Conservation (phyloP, 495 filamentous ascomycete species). For the Staphylotrichum tortipilum region DNA sequence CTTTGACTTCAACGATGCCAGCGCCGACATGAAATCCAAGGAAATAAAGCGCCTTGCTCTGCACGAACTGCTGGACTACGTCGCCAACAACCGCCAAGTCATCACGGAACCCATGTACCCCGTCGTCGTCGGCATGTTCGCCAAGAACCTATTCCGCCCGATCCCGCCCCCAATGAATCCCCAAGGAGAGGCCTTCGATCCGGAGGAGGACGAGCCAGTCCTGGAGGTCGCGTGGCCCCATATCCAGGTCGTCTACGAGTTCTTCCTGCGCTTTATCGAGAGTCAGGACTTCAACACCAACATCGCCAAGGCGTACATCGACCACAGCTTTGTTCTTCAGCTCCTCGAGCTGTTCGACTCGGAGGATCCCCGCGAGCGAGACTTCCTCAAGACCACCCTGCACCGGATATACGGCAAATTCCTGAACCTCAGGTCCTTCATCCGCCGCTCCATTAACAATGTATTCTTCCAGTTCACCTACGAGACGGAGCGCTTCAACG, state of each 20-base stretch:
- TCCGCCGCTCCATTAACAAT: slow-evolving; percentile 97
- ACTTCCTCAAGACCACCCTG: slow-evolving; percentile 96
- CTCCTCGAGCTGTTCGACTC: slow-evolving; percentile 98
- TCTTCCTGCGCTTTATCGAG: slow-evolving; percentile 97
- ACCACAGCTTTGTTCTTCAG: slow-evolving; percentile 94
- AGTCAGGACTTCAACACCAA: slow-evolving; percentile 99
- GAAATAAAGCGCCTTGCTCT: slow-evolving; percentile 97
- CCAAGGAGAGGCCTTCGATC: slow-evolving; percentile 96
- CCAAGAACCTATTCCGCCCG: slow-evolving; percentile 95
- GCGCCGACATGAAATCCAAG: slow-evolving; percentile 99
- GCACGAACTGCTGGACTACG: slow-evolving; percentile 95
- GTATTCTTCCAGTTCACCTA: slow-evolving; percentile 99
- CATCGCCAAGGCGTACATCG: slow-evolving; percentile 97
- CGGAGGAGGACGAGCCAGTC: slow-evolving; percentile 96
- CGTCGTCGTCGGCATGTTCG: slow-evolving; percentile 97
- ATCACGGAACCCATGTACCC: slow-evolving; percentile 99
- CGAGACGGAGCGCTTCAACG: slow-evolving; percentile 97
- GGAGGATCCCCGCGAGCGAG: slow-evolving; percentile 91
- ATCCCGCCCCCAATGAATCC: slow-evolving; percentile 96
- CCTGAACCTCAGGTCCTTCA: slow-evolving; percentile 93
- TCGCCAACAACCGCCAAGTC: slow-evolving; percentile 95
- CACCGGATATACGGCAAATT: slow-evolving; percentile 99
- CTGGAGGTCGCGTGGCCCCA: slow-evolving; percentile 98
- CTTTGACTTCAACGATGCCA: slow-evolving; percentile 98
- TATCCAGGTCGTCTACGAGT: slow-evolving; percentile 99